phyloP scores from a whole-genome alignment of 1,284 basidiomycete genomes.

The Puccinia sorghi region DNA sequence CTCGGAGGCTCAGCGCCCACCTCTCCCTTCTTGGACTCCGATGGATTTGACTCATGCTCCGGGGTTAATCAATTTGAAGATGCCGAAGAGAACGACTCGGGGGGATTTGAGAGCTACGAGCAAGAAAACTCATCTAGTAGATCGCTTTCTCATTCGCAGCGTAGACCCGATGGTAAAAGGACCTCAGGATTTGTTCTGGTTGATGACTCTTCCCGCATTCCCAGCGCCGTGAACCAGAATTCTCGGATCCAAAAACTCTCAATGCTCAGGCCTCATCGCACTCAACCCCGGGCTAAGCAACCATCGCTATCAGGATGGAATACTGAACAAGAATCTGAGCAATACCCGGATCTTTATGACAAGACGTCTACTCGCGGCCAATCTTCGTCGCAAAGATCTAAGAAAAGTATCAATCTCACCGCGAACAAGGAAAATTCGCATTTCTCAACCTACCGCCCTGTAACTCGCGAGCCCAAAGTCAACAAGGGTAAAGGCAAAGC shows the following conservation, averaged over 20 bases:
- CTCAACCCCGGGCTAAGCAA: constrained; percentile 27
- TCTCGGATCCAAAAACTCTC: constrained; percentile 24
- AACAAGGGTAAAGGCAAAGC: constrained; percentile 46
- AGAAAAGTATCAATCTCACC: neutral
- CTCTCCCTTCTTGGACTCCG: constrained; percentile 32
- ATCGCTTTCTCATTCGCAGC: constrained; percentile 10
- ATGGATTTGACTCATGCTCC: constrained; percentile 7
- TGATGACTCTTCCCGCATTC: constrained; percentile 39
- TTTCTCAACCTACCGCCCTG: constrained; percentile 4
- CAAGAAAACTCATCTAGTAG: constrained; percentile 30
- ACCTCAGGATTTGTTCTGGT: constrained; percentile 45
- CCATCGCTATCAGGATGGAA: constrained; percentile 1
- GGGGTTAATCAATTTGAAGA: constrained; percentile 49
- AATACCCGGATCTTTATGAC: neutral
- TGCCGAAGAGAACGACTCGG: constrained; percentile 27
- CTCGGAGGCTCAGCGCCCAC: constrained; percentile 41
- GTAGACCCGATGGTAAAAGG: constrained; percentile 7
- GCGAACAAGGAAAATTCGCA: constrained; percentile 34
- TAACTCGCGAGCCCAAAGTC: neutral
- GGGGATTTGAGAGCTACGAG: constrained; percentile 26
- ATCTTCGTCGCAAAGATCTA: constrained; percentile 36
- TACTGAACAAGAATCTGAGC: constrained; percentile 23
- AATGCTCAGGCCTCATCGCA: constrained; percentile 29
- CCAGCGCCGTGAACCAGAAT: constrained; percentile 37
- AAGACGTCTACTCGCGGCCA: constrained; percentile 23